Base-by-base conservation (phyloP, 75 land plant species). In the Sequoiadendron giganteum region DNA sequence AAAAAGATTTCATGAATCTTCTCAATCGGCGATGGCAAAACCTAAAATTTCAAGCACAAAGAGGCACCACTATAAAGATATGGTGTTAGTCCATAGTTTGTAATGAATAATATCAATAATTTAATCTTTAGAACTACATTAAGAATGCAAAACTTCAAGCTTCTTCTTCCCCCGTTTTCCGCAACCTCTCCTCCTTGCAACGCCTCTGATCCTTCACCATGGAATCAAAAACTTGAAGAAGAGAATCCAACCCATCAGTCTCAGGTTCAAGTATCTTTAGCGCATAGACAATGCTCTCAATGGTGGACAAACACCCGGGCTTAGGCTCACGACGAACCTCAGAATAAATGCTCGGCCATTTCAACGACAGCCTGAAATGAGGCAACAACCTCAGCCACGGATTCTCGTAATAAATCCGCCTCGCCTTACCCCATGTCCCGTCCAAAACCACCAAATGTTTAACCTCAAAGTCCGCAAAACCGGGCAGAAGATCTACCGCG, bases 401-500 rank as follows among this genome's bases (percentile, higher is more conserved):
- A 88, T 97, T 96, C 93, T 97, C 99, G 45, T 83, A 87, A 85
- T 95, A 97, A 88, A 97, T 92, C 85, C 99, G 90, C 87, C 84
- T 94, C 13, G 99, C 99, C 92, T 97, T 97, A 0, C 94, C 90
- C 99, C 99, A 96, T 3, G 99, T 97, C 36, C 98, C 99, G 83
- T 97, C 99, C 91, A 96, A 89, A 73, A 97, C 97, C 86, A 97
- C 93, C 92, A 97, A 90, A 84, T 97, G 93, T 72, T 89, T 91
- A 77, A 89, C 90, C 83, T 92, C 88, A 86, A 92, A 90, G 85
- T 87, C 82, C 10, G 86, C 82, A 42, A 83, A 47, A 2, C 43
- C 89, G 34, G 75, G 87, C 15, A 85, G 86, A 30, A 94, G 87
- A 84, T 89, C 92, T 13, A 94, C 85, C 0, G 99, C 90, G 18